Conservation (phyloP, 495 filamentous ascomycete genomes). For the Ascobolus immersus region DNA sequence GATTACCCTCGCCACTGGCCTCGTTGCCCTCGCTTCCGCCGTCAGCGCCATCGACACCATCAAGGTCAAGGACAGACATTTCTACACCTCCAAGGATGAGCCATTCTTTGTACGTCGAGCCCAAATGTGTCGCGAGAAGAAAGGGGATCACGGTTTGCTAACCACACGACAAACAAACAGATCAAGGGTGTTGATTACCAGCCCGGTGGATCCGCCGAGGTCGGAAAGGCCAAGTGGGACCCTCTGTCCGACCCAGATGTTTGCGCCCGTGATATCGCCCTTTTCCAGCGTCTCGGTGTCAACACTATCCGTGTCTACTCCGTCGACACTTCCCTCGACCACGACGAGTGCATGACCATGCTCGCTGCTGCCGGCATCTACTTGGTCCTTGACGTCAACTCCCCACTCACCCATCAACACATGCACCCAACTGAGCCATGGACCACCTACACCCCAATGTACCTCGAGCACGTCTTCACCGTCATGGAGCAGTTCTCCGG, state of each 20-base stretch:
- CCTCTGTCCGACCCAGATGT: conserved; percentile 31
- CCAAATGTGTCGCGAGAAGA: conserved; percentile 1
- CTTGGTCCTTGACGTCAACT: conserved; percentile 21
- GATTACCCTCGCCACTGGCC: conserved; percentile 17
- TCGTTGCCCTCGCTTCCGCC: conserved; percentile 18
- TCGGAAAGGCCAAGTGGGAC: conserved; percentile 4
- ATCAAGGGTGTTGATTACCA: conserved; percentile 46
- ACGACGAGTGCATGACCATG: conserved; percentile 38
- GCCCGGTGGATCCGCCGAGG: conserved; percentile 9
- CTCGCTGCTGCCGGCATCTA: conserved; percentile 46
- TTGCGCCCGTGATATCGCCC: conserved; percentile 38
- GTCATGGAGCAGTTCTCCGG: conserved; percentile 45
- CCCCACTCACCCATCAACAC: conserved; percentile 26
- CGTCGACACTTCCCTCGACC: conserved; percentile 34
- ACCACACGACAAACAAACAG: conserved; percentile 20
- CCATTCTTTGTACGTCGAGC: conserved; percentile 14
- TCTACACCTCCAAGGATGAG: conserved; percentile 6
- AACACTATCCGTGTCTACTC: conserved; percentile 52
- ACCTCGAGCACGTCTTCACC: conserved; percentile 45
- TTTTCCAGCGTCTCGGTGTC: conserved; percentile 33
- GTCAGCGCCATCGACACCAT: conserved; percentile 28
- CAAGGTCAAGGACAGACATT: conserved; percentile 24
- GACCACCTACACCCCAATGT: conserved; percentile 19
- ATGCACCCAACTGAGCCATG: conserved; percentile 15
- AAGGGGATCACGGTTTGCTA: background rate